Evolutionary conservation across 495 filamentous ascomycete species (phyloP), one percentile per base, ranked within the genome.

Genomic region (Rhizodiscina lignyota): DNA sequence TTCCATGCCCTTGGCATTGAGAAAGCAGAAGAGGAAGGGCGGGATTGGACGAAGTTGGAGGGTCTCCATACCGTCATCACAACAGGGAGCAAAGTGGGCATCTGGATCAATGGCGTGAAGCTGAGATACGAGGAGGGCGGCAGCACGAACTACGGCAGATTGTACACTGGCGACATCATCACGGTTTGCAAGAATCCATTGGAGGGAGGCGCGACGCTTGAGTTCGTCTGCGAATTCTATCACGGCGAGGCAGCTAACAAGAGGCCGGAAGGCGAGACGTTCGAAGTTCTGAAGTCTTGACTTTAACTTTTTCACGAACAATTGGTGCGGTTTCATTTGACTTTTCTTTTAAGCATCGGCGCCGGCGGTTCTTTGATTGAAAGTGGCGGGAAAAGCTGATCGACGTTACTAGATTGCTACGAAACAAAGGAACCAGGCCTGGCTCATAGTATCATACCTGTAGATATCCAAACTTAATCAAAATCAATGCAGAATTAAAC

Each of bases 91-190:
- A 68, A 64, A 22, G 58, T 57, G 13, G 76, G 79, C 19, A 83
- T 92, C 41, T 66, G 58, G 47, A 62, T 92, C 41, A 92, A 94
- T 42, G 73, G 67, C 18, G 60, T 61, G 3, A 61, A 60, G 34
- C 55, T 89, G 4, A 59, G 55, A 4, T 58, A 52, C 24, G 34
- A 41, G 26, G 45, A 45, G 5, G 53, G 56, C 0, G 68, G 63
- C 21, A 57, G 60, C 2, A 20, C 32, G 5, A 52, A 68, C 33
- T 89, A 71, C 61, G 71, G 77, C 18, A 65, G 70, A 34, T 50
- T 92, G 18, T 68, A 80, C 52, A 64, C 76, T 13, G 79, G 77
- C 5, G 83, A 92, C 49, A 60, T 68, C 24, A 72, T 92, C 32
- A 64, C 65, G 2, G 62, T 86, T 11, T 83, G 66, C 59, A 36